Evolutionary conservation across 192 early-diverging fungal species (phyloP), one percentile per base, ranked within the genome.

Genomic region (Cetraspora pellucida): DNA sequence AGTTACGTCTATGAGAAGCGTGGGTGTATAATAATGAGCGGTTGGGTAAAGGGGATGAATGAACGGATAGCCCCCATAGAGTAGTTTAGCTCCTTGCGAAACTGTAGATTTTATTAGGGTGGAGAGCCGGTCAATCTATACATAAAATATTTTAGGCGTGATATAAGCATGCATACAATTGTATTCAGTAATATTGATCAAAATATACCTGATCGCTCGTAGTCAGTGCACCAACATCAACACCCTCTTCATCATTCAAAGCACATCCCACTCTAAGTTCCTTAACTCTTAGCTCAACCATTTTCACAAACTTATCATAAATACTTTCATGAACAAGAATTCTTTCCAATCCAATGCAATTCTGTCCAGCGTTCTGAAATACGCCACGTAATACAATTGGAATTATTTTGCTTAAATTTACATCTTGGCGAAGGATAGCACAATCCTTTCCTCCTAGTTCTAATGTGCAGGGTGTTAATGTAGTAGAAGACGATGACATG

Each of bases 391-490:
- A 91, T 67, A 89, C 77, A 27, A 94, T 86, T 2, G 92, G 89
- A 30, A 92, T 71, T 47, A 91, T 85, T 52, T 93, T 89, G 19
- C 70, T 61, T 72, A 93, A 78, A 77, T 93, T 89, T 10, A 88
- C 83, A 77, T 95, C 93, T 57, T 87, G 87, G 74, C 93, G 91
- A 10, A 95, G 82, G 65, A 96, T 91, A 30, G 93, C 93, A 54
- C 90, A 90, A 85, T 96, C 95, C 84, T 96, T 96, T 45, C 95
- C 95, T 28, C 95, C 95, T 19, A 97, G 84, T 82, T 97, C 95
- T n/a, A 97, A 87, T 13, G 94, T 87, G 71, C 91, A 92, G 0
- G 95, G 95, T 8, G 91, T 94, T 72, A 97, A 85, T 9, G 85
- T 85, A 19, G 81, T 78, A 37, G 92, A 85, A n/a, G 94, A 94